A percentile compares a stretch with the other conserved stretches of the same genome.
These are phyloP conservation scores for Pulveroboletus ravenelii DNA, from an alignment of 768 basidiomycete genomes.

Conservation along the genomic window DNA sequence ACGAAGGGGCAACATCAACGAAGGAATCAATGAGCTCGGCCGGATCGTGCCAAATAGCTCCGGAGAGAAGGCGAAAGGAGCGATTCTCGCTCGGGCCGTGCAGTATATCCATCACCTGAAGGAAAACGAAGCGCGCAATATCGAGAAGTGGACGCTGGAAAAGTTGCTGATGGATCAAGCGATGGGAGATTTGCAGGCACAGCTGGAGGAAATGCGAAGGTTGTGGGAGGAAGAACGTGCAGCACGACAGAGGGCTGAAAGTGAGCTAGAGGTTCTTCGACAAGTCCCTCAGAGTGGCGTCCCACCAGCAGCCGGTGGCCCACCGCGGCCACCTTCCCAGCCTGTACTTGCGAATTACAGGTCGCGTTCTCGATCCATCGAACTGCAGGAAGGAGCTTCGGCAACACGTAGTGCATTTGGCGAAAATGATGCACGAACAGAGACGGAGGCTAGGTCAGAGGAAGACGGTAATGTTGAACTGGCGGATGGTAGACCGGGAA, in stretches of 20 bases:
- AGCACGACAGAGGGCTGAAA: conserved; percentile 53
- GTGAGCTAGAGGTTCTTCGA: conserved; percentile 57
- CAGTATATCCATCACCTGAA: conserved; percentile 90
- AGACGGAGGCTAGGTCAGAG: conserved; percentile 16
- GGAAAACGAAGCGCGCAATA: conserved; percentile 85
- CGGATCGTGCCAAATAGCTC: conserved; percentile 84
- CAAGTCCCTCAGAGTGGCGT: conserved; percentile 27
- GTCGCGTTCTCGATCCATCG: conserved; percentile 27
- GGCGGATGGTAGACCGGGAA: conserved; percentile 25
- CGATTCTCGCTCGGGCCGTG: conserved; percentile 82
- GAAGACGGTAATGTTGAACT: conserved; percentile 13
- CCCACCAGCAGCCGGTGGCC: not conserved
- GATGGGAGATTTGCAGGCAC: conserved; percentile 80
- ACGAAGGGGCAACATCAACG: conserved; percentile 92
- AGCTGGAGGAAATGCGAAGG: conserved; percentile 77
- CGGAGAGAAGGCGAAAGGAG: conserved; percentile 86
- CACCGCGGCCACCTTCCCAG: conserved; percentile 18
- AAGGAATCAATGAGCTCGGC: conserved; percentile 90
- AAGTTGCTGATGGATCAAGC: conserved; percentile 90
- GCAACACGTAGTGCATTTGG: conserved; percentile 8
- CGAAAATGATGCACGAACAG: conserved; percentile 20
- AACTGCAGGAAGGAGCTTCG: conserved; percentile 20
- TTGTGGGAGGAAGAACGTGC: conserved; percentile 76
- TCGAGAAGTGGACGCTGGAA: conserved; percentile 92
- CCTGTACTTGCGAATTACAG: conserved; percentile 8